Evolutionary conservation across 2,329 filamentous ascomycete genomes (phyloP).

Genomic region (Chrysosporium queenslandicum): DNA sequence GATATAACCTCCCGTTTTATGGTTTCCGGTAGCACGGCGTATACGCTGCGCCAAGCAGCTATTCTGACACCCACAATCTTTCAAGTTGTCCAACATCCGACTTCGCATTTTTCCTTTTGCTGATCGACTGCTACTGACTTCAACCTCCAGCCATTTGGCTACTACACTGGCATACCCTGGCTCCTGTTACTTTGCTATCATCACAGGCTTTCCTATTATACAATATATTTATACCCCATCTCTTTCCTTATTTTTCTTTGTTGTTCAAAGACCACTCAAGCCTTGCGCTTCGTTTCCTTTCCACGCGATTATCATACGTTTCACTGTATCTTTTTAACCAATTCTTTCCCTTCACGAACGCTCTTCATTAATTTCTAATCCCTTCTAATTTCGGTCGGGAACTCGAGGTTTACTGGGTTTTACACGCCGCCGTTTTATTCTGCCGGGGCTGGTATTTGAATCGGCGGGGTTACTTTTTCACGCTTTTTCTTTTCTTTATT

Average conservation of each 20-base stretch:
- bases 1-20: too few relatives aligned
- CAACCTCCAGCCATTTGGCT: not conserved
- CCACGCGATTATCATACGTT: not conserved
- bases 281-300: not conserved
- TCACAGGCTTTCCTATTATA: not conserved
- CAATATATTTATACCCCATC: constrained; percentile 1
- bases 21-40: not conserved
- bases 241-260: not conserved
- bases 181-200: not conserved
- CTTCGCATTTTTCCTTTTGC: not conserved
- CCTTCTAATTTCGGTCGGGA: constrained; percentile 3
- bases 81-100: not conserved
- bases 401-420: too few relatives aligned
- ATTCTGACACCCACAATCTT: not conserved
- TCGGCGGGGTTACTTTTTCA: too few relatives aligned
- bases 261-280: not conserved
- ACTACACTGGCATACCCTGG: not conserved
- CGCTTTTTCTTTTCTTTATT: not conserved
- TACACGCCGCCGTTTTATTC: too few relatives aligned
- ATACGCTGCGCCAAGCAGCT: not conserved
- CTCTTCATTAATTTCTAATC: not conserved
- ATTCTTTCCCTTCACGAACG: not conserved
- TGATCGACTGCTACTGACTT: not conserved
- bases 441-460: too few relatives aligned
- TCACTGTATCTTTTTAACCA: constrained; percentile 1